phyloP scores from a whole-genome alignment of 148 eudicot genomes.

The Oxyria digyna region DNA sequence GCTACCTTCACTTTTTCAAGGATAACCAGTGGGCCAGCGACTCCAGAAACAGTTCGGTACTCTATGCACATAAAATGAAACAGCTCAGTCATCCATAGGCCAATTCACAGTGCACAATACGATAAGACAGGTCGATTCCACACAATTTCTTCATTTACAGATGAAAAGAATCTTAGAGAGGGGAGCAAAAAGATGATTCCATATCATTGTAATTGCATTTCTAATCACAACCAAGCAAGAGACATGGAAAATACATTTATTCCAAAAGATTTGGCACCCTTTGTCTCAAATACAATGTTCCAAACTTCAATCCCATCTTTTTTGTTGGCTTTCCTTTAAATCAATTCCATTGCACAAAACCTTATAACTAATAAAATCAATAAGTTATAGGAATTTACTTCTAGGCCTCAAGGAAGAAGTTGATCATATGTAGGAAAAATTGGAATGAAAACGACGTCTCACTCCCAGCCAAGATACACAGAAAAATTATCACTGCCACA shows the following conservation, averaged over 20 bases:
- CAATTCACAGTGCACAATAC: not conserved
- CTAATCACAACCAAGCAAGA: not conserved
- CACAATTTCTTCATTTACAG: not conserved
- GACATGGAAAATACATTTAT: not conserved
- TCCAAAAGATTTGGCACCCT: not conserved
- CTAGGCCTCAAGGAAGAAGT: not conserved
- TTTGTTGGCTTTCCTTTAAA: not conserved
- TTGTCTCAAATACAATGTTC: not conserved
- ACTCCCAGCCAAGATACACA: not conserved
- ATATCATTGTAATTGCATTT: not conserved
- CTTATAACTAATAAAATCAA: not conserved
- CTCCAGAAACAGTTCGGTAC: constrained; percentile 53
- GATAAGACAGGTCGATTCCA: not conserved
- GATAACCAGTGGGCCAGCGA: constrained; percentile 57
- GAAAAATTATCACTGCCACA: not conserved
- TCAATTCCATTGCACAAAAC: not conserved
- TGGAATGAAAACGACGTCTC: not conserved
- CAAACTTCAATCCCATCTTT: not conserved
- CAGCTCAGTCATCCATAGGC: not conserved
- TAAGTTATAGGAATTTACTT: not conserved
- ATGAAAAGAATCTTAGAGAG: not conserved
- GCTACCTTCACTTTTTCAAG: constrained; percentile 82
- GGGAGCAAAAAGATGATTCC: constrained; percentile 1
- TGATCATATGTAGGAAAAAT: not conserved
- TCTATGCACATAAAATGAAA: constrained; percentile 20